Conservation (phyloP, 805 yeast genomes). For the Wickerhamiella kazuoi region DNA sequence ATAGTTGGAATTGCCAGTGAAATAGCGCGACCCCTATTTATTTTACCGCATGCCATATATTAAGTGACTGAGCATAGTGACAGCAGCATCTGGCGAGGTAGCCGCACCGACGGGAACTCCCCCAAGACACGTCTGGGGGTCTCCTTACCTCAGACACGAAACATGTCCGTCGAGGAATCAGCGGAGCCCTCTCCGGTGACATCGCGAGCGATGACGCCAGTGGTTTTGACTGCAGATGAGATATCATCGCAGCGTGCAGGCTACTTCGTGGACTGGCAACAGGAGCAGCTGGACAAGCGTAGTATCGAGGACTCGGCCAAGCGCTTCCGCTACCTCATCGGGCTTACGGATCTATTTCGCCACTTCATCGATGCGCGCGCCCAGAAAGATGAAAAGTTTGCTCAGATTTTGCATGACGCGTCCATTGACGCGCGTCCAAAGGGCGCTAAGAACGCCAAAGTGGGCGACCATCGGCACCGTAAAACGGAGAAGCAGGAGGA, state of each 20-base stretch:
- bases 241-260: conserved; percentile 13
- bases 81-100: not conserved
- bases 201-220: conserved; percentile 7
- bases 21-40: too few relatives aligned
- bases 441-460: conserved; percentile 7
- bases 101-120: not conserved
- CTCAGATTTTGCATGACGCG: conserved; percentile 18
- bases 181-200: conserved; percentile 5
- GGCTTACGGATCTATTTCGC: conserved; percentile 70
- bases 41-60: too few relatives aligned
- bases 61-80: too few relatives aligned
- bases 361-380: conserved; percentile 74
- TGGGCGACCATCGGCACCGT: conserved; percentile 38
- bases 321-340: conserved; percentile 63
- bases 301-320: conserved; percentile 46
- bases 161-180: conserved; percentile 1
- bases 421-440: conserved; percentile 11
- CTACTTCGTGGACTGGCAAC: conserved; percentile 18
- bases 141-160: not conserved
- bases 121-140: too few relatives aligned
- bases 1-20: too few relatives aligned
- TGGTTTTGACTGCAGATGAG: conserved; percentile 11
- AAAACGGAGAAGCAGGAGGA: conserved; percentile 94
- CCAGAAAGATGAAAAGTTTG: conserved; percentile 53
- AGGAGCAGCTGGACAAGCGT: conserved; percentile 12